phyloP scores from a whole-genome alignment of 2,329 filamentous ascomycete genomes.

The Colletotrichum karsti region DNA sequence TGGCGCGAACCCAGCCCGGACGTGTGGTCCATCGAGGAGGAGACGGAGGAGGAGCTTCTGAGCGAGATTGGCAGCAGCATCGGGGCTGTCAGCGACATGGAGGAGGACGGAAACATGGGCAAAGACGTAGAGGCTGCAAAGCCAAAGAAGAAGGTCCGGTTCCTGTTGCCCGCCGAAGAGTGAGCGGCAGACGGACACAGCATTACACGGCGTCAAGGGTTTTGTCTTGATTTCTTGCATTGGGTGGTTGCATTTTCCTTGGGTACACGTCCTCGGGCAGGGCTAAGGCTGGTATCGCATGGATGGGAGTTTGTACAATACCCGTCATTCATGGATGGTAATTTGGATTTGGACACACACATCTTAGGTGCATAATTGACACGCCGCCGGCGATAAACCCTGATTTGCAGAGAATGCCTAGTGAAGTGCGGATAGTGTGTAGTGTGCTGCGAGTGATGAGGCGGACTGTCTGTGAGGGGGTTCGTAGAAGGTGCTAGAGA shows the following conservation, averaged over 20 bases:
- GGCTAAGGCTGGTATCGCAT: not conserved
- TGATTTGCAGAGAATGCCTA: not conserved
- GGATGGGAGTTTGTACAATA: constrained; percentile 14
- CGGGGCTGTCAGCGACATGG: constrained; percentile 38
- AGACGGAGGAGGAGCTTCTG: constrained; percentile 62
- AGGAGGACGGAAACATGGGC: constrained; percentile 30
- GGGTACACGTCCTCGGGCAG: constrained; percentile 11
- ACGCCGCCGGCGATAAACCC: not conserved
- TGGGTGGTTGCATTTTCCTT: constrained; percentile 30
- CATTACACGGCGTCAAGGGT: constrained; percentile 17
- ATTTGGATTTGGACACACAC: not conserved
- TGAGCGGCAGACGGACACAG: not conserved
- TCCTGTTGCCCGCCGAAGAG: constrained; percentile 57
- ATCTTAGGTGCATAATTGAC: constrained; percentile 12
- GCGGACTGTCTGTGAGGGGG: not conserved
- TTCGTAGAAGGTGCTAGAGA: not conserved
- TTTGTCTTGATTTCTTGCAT: constrained; percentile 31
- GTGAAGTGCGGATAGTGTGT: not conserved
- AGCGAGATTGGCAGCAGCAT: constrained; percentile 49
- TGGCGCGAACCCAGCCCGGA: constrained; percentile 68
- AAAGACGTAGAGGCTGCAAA: constrained; percentile 53
- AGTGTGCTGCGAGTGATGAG: constrained; percentile 1
- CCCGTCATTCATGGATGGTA: constrained; percentile 14
- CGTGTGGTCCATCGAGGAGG: constrained; percentile 68
- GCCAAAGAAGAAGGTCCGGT: constrained; percentile 65